Conservation (phyloP, 495 filamentous ascomycete genomes). For the Neurospora tetrasperma region DNA sequence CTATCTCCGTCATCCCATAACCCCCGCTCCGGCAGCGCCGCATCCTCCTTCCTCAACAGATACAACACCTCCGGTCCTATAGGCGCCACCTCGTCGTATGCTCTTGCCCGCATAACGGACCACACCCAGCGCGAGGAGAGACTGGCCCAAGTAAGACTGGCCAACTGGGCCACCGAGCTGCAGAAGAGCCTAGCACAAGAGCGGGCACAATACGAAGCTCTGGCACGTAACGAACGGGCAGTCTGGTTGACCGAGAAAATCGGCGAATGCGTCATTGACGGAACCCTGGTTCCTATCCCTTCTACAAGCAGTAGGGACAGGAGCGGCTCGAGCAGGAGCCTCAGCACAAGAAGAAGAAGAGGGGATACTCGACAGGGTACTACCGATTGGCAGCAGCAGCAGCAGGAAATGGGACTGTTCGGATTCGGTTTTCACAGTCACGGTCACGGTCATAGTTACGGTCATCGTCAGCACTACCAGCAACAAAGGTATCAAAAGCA, state of each 20-base stretch:
- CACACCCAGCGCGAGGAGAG: constrained; percentile 62
- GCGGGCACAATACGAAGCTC: constrained; percentile 60
- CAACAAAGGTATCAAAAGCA: constrained; percentile 13
- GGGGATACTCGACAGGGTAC: background rate
- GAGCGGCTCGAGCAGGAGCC: background rate
- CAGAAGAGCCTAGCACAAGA: constrained; percentile 77
- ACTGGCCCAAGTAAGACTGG: constrained; percentile 68
- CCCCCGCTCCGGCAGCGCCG: background rate
- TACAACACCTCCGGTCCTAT: constrained; percentile 11
- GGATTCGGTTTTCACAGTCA: background rate
- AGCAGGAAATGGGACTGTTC: background rate
- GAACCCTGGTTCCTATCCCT: constrained; percentile 45
- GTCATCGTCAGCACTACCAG: background rate
- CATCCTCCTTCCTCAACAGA: constrained; percentile 12
- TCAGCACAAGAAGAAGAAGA: background rate
- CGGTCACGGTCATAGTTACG: background rate
- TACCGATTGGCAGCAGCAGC: constrained; percentile 2
- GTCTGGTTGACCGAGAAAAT: constrained; percentile 71
- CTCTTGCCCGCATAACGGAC: constrained; percentile 60
- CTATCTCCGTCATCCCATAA: background rate
- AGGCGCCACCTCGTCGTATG: constrained; percentile 45
- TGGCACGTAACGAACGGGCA: constrained; percentile 62
- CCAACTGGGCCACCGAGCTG: constrained; percentile 84
- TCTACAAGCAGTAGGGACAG: background rate
- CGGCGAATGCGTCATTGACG: constrained; percentile 63